phyloP scores from a whole-genome alignment of 2,329 filamentous ascomycete genomes.

The Colletotrichum eremochloae region DNA sequence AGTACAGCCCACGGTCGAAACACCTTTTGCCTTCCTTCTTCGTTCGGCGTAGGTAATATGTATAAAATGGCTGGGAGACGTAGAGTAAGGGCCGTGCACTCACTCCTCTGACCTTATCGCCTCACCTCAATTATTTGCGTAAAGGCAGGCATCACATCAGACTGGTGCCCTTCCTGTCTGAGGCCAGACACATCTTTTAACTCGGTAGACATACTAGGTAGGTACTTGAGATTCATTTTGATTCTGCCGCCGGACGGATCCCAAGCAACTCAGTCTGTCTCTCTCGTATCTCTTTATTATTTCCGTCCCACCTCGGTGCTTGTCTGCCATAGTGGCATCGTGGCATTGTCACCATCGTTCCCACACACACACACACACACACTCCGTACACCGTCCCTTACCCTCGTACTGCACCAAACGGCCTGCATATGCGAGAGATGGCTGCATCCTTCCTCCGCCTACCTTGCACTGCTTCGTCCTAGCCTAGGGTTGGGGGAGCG shows the following conservation, averaged over 20 bases:
- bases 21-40: not conserved
- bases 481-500: constrained; percentile 40
- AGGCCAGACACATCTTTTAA: not conserved
- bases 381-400: not conserved
- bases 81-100: constrained; percentile 22
- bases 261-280: not conserved
- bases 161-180: not conserved
- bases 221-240: not conserved
- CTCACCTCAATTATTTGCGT: not conserved
- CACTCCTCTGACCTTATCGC: not conserved
- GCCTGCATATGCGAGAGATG: constrained; percentile 43
- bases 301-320: not conserved
- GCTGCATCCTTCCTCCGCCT: constrained; percentile 35
- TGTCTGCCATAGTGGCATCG: not conserved
- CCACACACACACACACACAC: not conserved
- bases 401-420: constrained; percentile 37
- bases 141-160: not conserved
- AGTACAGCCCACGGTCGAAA: too few species aligned
- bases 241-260: not conserved
- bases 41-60: not conserved
- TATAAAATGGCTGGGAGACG: constrained; percentile 3
- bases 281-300: not conserved
- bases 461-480: constrained; percentile 35
- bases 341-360: not conserved
- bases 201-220: too few species aligned